Base-by-base conservation (phyloP, 106 monocot species). In the Chionographis japonica region DNA sequence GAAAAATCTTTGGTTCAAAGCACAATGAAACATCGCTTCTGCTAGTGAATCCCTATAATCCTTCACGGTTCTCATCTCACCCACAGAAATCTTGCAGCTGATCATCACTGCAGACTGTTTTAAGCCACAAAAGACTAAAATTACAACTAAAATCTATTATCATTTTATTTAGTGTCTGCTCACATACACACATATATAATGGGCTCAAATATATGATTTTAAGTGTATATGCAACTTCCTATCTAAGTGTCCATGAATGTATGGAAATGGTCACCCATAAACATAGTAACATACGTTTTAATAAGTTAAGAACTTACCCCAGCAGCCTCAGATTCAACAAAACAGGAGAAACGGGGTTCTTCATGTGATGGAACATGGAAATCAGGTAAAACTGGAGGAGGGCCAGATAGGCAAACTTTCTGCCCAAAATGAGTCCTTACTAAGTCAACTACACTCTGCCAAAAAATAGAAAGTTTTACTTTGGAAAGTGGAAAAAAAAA, bases 1-100 rank as follows among this genome's bases (percentile, higher is more conserved):
- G 70, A 99, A 98, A 60, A 99, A 84, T 57, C 98, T 89, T 67
- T 99, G 98, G 68, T 90, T 93, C 53, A 99, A 75, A 40, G 93
- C 98, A 68, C 93, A 99, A 68, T 99, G 98, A 67, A 99, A 93
- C 98, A 99, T 99, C 14, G 98, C 83, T 75, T 99, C 98, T 56
- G 83, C 90, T 20, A 99, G 68, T 18, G 90, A 90, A 75, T 93
- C 73, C 64, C 87, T 83, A 62, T 93, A 99, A 71, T 99, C 80
- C 65, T 83, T 99, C 62, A 99, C 90, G 4, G 90, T 93, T 80
- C 58, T 87, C 90, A 99, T 90, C 43, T 88, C 85, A 65, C 50
- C 70, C 17, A 74, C 83, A 63, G 90, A 80, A 61, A 87, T 50
- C 79, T 99, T 99, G 83, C 98, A 99, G 72, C 98, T 93, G 67